Evolutionary conservation across 106 monocot species (phyloP).

Genomic region (Acorus calamus): DNA sequence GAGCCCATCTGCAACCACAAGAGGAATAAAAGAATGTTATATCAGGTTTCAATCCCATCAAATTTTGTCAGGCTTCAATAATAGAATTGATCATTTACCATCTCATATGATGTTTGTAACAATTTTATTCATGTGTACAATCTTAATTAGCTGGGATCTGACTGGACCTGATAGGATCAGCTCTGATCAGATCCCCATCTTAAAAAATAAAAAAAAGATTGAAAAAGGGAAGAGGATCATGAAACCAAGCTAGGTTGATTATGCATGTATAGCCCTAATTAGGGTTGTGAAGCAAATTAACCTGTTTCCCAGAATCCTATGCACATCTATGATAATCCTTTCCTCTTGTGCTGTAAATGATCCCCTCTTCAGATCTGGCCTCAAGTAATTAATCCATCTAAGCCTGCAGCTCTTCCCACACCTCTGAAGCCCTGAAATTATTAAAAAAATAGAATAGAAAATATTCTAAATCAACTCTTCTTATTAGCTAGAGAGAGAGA

Average conservation of each 20-base stretch:
- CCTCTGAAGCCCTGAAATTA: slow-evolving; percentile 44
- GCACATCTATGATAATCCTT: slow-evolving; percentile 66
- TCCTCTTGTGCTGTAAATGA: slow-evolving; percentile 58
- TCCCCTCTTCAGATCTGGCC: slow-evolving; percentile 66
- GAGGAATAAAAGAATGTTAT: too few species aligned
- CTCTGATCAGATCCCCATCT: neutral
- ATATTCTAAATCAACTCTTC: too few species aligned
- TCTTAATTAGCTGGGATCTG: too few species aligned
- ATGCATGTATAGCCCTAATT: neutral
- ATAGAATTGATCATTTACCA: too few species aligned
- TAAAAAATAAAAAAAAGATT: neutral
- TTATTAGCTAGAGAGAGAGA: neutral
- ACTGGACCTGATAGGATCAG: too few species aligned
- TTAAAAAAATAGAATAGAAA: slow-evolving; percentile 1
- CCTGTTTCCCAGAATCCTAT: slow-evolving; percentile 76
- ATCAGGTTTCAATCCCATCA: too few species aligned
- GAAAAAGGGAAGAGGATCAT: neutral
- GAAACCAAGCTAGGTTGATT: neutral
- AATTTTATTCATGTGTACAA: too few species aligned
- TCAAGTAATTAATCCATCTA: slow-evolving; percentile 71
- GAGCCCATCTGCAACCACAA: slow-evolving; percentile 47
- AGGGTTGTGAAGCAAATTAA: slow-evolving; percentile 3
- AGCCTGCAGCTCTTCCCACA: slow-evolving; percentile 78
- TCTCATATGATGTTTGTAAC: too few species aligned
- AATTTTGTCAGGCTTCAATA: too few species aligned